These are phyloP conservation scores for Emmonsiellopsis sp. DNA, from an alignment of 2,329 filamentous ascomycete species.

Conservation along the genomic window DNA sequence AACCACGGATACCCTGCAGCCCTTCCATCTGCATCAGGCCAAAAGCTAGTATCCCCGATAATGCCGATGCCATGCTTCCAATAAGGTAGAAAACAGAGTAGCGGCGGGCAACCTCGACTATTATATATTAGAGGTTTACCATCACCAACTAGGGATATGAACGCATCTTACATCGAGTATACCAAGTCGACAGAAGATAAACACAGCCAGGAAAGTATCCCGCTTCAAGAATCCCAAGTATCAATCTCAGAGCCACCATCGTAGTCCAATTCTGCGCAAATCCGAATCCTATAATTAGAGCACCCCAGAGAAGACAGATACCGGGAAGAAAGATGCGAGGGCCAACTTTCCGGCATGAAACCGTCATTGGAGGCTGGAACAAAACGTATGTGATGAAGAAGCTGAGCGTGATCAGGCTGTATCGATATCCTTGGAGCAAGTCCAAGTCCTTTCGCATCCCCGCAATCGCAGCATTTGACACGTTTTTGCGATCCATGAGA, in stretches of 20 bases:
- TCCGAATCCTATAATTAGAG: slow-evolving; percentile 43
- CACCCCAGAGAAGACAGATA: slow-evolving; percentile 18
- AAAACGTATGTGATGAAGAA: slow-evolving; percentile 68
- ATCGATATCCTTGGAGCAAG: slow-evolving; percentile 19
- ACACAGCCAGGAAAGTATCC: slow-evolving; percentile 59
- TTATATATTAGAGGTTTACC: not conserved
- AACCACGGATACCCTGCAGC: slow-evolving; percentile 15
- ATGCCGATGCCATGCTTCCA: slow-evolving; percentile 33
- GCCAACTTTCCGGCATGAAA: slow-evolving; percentile 59
- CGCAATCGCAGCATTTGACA: slow-evolving; percentile 62
- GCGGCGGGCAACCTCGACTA: slow-evolving; percentile 27
- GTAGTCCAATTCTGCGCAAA: slow-evolving; percentile 47
- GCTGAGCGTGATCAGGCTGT: slow-evolving; percentile 55
- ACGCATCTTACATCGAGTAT: slow-evolving; percentile 49
- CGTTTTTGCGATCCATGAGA: slow-evolving; percentile 68
- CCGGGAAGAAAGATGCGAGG: slow-evolving; percentile 21
- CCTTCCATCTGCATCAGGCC: slow-evolving; percentile 24
- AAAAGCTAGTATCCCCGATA: slow-evolving; percentile 32
- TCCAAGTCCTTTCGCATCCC: slow-evolving; percentile 27
- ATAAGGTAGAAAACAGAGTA: slow-evolving; percentile 39
- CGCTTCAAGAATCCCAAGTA: slow-evolving; percentile 56
- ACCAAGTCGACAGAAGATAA: slow-evolving; percentile 61
- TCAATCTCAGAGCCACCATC: slow-evolving; percentile 47
- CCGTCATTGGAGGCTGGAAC: slow-evolving; percentile 62
- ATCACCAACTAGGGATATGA: slow-evolving; percentile 3